A percentile compares a stretch with the other conserved stretches of the same genome.
Evolutionary conservation across 1,139 yeast species (phyloP).

Genomic region (Saccharomyces hybrid): DNA sequence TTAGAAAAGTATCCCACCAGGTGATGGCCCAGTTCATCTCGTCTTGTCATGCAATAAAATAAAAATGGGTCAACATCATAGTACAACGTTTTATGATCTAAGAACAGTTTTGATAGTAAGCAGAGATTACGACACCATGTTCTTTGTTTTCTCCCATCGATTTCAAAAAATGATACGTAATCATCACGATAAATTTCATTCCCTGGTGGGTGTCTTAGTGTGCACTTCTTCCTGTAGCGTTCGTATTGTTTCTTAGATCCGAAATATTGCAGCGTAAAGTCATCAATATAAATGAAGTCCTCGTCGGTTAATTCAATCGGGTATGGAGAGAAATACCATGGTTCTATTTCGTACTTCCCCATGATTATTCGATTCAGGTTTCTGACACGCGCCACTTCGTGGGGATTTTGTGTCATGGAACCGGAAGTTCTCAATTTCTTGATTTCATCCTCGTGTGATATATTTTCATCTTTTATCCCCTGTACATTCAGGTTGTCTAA

Average conservation of each 20-base stretch:
- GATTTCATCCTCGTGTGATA: constrained; percentile 83
- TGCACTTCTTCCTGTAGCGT: constrained; percentile 78
- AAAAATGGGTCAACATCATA: constrained; percentile 96
- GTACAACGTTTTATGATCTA: constrained; percentile 91
- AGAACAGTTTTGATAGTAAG: constrained; percentile 73
- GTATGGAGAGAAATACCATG: constrained; percentile 98
- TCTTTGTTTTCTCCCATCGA: constrained; percentile 90
- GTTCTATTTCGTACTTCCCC: constrained; percentile 90
- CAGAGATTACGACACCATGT: constrained; percentile 96
- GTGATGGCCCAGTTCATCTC: constrained; percentile 87
- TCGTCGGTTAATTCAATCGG: constrained; percentile 91
- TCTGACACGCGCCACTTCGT: constrained; percentile 86
- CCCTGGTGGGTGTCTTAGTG: constrained; percentile 93
- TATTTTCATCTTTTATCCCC: constrained; percentile 61
- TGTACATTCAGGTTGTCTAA: constrained; percentile 79
- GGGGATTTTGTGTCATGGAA: constrained; percentile 87
- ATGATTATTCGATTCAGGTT: constrained; percentile 69
- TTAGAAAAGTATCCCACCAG: constrained; percentile 93
- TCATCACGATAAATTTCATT: constrained; percentile 92
- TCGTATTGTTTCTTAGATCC: constrained; percentile 88
- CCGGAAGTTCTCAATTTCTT: constrained; percentile 88
- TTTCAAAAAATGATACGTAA: constrained; percentile 80
- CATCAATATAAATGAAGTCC: constrained; percentile 83
- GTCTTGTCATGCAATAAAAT: constrained; percentile 88
- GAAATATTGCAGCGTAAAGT: constrained; percentile 80